A percentile compares a stretch with the other conserved stretches of the same genome.
These are phyloP conservation scores for Coemansia sp. DNA, from an alignment of 192 early-diverging fungal genomes.

Conservation along the genomic window DNA sequence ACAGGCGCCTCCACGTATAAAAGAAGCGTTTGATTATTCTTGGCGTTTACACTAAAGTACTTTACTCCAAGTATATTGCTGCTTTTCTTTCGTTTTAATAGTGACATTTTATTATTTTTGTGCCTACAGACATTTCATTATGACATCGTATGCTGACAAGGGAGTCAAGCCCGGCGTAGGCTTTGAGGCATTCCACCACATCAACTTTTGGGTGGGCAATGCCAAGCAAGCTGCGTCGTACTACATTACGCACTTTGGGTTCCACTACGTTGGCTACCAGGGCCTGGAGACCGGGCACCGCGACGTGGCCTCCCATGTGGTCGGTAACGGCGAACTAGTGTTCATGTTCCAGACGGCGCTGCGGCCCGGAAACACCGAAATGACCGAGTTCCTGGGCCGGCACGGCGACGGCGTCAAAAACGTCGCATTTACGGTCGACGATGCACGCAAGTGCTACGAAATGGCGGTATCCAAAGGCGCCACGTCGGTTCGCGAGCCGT, in stretches of 20 bases:
- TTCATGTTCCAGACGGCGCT: conserved; percentile 94
- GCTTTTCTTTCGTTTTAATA: conserved; percentile 1
- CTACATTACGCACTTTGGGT: conserved; percentile 92
- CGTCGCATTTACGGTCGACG: conserved; percentile 90
- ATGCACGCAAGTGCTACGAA: conserved; percentile 75
- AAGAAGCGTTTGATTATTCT: neutral
- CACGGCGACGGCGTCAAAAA: conserved; percentile 97
- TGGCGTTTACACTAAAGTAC: neutral
- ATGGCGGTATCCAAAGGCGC: conserved; percentile 87
- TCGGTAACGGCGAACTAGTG: conserved; percentile 73
- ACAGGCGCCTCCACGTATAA: conserved; percentile 2
- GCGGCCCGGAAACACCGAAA: conserved; percentile 71
- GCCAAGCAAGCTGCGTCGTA: conserved; percentile 94
- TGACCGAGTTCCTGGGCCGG: conserved; percentile 66
- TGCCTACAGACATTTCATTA: conserved; percentile 7
- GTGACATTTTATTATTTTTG: neutral
- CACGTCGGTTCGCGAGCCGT: conserved; percentile 71
- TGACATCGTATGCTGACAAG: conserved; percentile 66
- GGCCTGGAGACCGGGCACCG: conserved; percentile 94
- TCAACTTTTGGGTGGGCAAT: conserved; percentile 88
- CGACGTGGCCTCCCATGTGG: conserved; percentile 83
- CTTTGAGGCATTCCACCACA: conserved; percentile 76
- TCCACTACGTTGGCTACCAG: conserved; percentile 88
- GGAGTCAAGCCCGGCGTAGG: conserved; percentile 63
- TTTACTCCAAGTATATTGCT: neutral